Evolutionary conservation across 83 land plant species (phyloP).

Genomic region (Thuja plicata): DNA sequence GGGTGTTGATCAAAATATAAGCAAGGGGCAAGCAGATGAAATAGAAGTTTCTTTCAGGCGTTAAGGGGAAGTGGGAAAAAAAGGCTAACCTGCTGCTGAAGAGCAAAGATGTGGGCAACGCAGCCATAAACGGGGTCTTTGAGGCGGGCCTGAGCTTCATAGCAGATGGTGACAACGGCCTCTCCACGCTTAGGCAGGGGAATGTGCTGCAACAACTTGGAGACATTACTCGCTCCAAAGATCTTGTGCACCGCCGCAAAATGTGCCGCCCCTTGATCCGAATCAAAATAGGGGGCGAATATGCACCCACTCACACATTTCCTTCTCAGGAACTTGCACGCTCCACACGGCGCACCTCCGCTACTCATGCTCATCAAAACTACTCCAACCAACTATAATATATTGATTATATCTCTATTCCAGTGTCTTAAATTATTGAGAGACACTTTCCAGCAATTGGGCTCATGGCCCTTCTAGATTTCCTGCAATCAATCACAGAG

Average conservation of each 20-base stretch:
- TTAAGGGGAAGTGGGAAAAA: background rate
- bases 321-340: conserved; percentile 85
- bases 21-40: too few relatives aligned
- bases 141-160: conserved; percentile 91
- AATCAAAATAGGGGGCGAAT: conserved; percentile 89
- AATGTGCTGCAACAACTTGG: conserved; percentile 72
- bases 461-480: background rate
- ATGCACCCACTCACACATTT: conserved; percentile 89
- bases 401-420: background rate
- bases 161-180: conserved; percentile 87
- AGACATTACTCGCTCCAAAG: conserved; percentile 95
- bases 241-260: conserved; percentile 97
- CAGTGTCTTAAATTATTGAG: background rate
- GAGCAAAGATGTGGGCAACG: conserved; percentile 80
- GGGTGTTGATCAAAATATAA: too few relatives aligned
- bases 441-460: background rate
- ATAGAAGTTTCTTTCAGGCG: too few relatives aligned
- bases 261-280: conserved; percentile 91
- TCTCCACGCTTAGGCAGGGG: conserved; percentile 80
- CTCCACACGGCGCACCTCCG: conserved; percentile 72
- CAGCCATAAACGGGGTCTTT: conserved; percentile 96
- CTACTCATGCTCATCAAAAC: conserved; percentile 15
- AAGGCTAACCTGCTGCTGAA: conserved; percentile 63
- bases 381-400: background rate
- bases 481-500: background rate